phyloP scores from a whole-genome alignment of 2,329 filamentous ascomycete genomes.

The Hypoxylon sp. region DNA sequence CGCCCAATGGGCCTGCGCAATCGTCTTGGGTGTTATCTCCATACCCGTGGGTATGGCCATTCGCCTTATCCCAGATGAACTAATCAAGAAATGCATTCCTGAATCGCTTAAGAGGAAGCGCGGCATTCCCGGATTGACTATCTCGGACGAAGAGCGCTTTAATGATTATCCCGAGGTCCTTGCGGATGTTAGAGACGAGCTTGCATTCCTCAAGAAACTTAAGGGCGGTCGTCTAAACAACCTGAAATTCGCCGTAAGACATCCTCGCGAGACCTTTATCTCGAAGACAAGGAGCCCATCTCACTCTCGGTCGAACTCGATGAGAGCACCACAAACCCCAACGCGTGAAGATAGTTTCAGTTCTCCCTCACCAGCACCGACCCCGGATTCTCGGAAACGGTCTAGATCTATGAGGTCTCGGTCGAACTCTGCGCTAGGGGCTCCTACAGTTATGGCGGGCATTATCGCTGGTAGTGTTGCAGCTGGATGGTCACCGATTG shows the following conservation, averaged over 20 bases:
- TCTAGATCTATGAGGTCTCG: constrained; percentile 77
- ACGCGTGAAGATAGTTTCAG: constrained; percentile 69
- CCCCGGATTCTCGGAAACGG: constrained; percentile 73
- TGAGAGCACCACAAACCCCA: constrained; percentile 74
- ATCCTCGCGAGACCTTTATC: constrained; percentile 79
- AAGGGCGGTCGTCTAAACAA: constrained; percentile 87
- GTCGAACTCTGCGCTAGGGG: constrained; percentile 79
- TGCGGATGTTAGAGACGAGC: constrained; percentile 82
- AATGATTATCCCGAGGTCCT: constrained; percentile 79
- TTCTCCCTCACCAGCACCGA: constrained; percentile 65
- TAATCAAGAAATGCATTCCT: constrained; percentile 69
- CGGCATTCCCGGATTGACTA: constrained; percentile 68
- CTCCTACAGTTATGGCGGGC: constrained; percentile 86
- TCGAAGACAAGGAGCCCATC: constrained; percentile 73
- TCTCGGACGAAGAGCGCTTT: constrained; percentile 77
- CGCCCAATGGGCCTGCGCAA: constrained; percentile 89
- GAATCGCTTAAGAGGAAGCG: constrained; percentile 66
- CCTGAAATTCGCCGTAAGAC: constrained; percentile 82
- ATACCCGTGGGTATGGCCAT: constrained; percentile 87
- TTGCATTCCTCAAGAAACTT: constrained; percentile 83
- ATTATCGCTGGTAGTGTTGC: constrained; percentile 83
- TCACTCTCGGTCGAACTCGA: constrained; percentile 75
- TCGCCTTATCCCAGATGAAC: constrained; percentile 83
- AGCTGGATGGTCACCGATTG: constrained; percentile 82
- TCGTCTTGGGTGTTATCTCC: constrained; percentile 87